Percentiles rank a stretch among this genome's conserved stretches.
Evolutionary conservation across 768 basidiomycete species (phyloP).

Genomic region (Boletus tylopilopsis): DNA sequence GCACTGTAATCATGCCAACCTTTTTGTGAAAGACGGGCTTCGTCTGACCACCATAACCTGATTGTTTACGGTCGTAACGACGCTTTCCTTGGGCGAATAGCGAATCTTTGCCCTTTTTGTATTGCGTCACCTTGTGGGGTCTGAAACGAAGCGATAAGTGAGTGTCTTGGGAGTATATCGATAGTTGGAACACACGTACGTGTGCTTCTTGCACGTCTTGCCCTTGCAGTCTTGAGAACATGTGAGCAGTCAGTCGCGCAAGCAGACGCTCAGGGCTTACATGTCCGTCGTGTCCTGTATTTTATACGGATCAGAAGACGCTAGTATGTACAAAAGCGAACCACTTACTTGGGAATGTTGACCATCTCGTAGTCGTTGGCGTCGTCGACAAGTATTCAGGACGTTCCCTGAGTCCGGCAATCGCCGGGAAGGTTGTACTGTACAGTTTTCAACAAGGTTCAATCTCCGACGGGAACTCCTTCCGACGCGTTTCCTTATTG

Average conservation of each 20-base stretch:
- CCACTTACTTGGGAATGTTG: slow-evolving; percentile 88
- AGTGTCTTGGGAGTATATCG: background rate
- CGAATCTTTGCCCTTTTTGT: slow-evolving; percentile 99
- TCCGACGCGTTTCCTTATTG: no score
- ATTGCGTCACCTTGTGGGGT: slow-evolving; percentile 99
- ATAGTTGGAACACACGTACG: slow-evolving; percentile 52
- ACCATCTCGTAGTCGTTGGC: slow-evolving; percentile 59
- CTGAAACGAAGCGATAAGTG: slow-evolving; percentile 36
- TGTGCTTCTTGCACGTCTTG: slow-evolving; percentile 96
- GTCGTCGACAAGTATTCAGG: slow-evolving; percentile 12
- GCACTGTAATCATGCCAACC: slow-evolving; percentile 32
- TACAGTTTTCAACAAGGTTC: slow-evolving; percentile 24
- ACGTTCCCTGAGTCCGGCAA: slow-evolving; percentile 20
- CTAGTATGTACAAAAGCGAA: background rate
- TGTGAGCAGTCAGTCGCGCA: slow-evolving; percentile 1
- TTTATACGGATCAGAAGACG: slow-evolving; percentile 12
- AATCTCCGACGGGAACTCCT: slow-evolving; percentile 10
- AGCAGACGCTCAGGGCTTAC: slow-evolving; percentile 46
- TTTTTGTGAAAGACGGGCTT: slow-evolving; percentile 99
- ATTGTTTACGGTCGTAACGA: slow-evolving; percentile 99
- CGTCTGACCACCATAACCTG: slow-evolving; percentile 99
- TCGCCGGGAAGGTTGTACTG: slow-evolving; percentile 24
- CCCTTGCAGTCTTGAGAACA: slow-evolving; percentile 79
- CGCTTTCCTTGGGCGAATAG: slow-evolving; percentile 98
- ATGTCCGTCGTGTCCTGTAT: slow-evolving; percentile 88